These are phyloP conservation scores for Arthrobotrys sinensis DNA, from an alignment of 2,329 filamentous ascomycete genomes.

Conservation along the genomic window DNA sequence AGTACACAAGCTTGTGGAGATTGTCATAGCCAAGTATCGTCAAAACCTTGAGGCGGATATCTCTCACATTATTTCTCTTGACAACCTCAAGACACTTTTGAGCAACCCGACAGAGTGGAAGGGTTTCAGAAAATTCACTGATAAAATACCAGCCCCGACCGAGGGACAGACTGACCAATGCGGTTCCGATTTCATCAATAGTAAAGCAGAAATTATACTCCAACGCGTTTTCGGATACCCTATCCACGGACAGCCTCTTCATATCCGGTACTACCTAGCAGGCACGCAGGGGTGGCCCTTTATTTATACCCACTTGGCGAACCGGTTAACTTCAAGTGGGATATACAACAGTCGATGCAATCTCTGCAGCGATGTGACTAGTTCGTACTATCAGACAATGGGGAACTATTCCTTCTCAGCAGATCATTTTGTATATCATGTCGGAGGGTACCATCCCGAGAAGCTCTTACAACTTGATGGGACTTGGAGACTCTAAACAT, in stretches of 20 bases:
- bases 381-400: neutral
- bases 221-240: too few species aligned
- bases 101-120: neutral
- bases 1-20: neutral
- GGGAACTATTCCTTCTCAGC: neutral
- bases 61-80: neutral
- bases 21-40: neutral
- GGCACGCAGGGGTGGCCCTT: neutral
- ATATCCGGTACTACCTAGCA: neutral
- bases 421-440: neutral
- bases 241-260: too few species aligned
- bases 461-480: neutral
- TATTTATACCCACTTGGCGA: neutral
- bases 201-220: neutral
- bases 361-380: neutral
- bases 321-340: neutral
- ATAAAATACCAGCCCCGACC: neutral
- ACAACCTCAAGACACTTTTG: neutral
- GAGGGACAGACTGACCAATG: slow-evolving; percentile 18
- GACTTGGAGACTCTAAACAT: neutral
- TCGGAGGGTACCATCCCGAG: neutral
- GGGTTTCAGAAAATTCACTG: neutral
- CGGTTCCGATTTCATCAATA: neutral
- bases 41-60: neutral
- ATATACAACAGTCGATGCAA: neutral